phyloP scores from a whole-genome alignment of 371 early-diverging fungal genomes.

The Mortierella sp. region DNA sequence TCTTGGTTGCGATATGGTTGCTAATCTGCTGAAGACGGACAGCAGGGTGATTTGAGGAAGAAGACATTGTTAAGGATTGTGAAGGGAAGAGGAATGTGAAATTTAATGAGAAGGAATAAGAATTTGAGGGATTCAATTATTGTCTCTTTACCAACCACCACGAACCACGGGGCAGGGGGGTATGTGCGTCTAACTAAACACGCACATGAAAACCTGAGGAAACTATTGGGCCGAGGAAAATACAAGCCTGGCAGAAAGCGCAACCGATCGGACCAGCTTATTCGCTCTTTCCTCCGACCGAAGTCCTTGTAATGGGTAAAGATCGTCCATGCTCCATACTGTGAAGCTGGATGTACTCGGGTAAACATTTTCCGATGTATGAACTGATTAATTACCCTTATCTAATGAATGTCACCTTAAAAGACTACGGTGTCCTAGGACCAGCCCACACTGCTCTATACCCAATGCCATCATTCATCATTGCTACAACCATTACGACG shows the following conservation, averaged over 20 bases:
- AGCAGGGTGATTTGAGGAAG: conserved; percentile 10
- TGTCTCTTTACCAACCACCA: background rate
- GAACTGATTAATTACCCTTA: no score
- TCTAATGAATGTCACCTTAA: no score
- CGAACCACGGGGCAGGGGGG: background rate
- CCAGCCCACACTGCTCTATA: no score
- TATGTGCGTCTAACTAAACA: background rate
- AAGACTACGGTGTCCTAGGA: no score
- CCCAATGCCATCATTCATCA: no score
- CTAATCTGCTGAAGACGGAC: conserved; percentile 46
- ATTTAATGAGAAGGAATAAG: background rate
- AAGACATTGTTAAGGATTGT: conserved; percentile 19
- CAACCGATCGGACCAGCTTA: no score
- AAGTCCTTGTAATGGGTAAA: no score
- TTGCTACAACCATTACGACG: no score
- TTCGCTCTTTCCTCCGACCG: no score
- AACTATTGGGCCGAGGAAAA: background rate
- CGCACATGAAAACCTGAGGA: background rate
- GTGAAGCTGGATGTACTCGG: background rate
- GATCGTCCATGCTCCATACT: background rate
- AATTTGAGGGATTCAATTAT: background rate
- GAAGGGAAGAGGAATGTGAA: background rate
- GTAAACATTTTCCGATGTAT: background rate
- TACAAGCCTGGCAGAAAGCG: no score
- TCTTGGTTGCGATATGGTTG: conserved; percentile 30